Evolutionary conservation across 1,284 basidiomycete species (phyloP).

Genomic region (Acaromyces ingoldii): DNA sequence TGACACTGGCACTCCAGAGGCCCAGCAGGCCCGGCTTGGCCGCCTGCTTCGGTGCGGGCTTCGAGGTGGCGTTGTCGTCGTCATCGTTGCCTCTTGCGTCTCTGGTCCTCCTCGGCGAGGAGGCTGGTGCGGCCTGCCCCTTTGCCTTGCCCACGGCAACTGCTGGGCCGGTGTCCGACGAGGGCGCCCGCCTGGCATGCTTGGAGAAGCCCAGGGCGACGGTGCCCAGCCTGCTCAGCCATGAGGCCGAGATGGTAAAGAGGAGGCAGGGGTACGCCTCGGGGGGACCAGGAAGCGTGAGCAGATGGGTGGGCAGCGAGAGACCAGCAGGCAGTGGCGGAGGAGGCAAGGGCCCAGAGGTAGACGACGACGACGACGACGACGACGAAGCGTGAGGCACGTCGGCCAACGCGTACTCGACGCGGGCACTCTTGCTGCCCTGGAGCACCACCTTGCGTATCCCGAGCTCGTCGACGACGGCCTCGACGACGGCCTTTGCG

Average conservation of each 20-base stretch:
- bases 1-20: constrained; percentile 24
- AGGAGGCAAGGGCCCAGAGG: constrained; percentile 32
- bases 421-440: constrained; percentile 48
- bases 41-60: constrained; percentile 13
- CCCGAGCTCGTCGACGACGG: constrained; percentile 64
- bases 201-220: constrained; percentile 45
- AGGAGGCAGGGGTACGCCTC: constrained; percentile 18
- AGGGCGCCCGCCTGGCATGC: constrained; percentile 21
- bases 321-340: constrained; percentile 16
- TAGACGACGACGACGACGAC: constrained; percentile 16
- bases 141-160: background rate
- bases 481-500: constrained; percentile 52
- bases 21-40: constrained; percentile 19
- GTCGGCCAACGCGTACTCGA: constrained; percentile 40
- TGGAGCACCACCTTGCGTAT: constrained; percentile 58
- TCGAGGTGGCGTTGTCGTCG: constrained; percentile 7
- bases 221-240: constrained; percentile 49
- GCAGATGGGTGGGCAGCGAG: constrained; percentile 16
- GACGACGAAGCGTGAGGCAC: constrained; percentile 9
- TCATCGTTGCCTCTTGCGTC: background rate
- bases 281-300: constrained; percentile 4
- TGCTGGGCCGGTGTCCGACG: constrained; percentile 1
- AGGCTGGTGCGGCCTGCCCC: background rate
- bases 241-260: constrained; percentile 47
- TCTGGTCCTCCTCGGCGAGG: background rate